Conservation (phyloP, 164 flowering plant species). For the Stephania yunnanensis region DNA sequence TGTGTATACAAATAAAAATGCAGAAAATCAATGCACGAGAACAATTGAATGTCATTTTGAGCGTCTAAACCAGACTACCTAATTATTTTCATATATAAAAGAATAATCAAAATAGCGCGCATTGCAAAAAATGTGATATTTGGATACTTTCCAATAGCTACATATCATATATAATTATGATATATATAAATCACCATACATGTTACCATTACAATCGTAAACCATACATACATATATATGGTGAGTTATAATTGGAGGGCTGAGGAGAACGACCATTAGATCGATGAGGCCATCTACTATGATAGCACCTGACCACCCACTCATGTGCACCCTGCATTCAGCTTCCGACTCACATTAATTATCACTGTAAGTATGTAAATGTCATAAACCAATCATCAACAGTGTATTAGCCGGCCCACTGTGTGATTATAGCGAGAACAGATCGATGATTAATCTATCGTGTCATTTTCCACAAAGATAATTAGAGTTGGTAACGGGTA, state of each 20-base stretch:
- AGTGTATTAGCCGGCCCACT: too few species aligned
- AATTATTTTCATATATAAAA: too few species aligned
- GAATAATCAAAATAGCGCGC: too few species aligned
- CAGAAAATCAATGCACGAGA: too few species aligned
- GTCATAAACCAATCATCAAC: neutral
- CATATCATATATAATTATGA: too few species aligned
- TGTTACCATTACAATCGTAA: neutral
- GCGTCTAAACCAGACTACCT: too few species aligned
- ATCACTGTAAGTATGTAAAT: neutral
- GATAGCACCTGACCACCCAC: slow-evolving; percentile 3
- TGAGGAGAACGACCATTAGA: neutral
- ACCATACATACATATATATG: neutral
- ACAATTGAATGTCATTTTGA: too few species aligned
- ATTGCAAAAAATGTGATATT: too few species aligned
- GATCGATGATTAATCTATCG: neutral
- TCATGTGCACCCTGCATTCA: neutral
- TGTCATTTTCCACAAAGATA: neutral
- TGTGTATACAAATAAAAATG: too few species aligned
- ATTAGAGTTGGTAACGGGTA: slow-evolving; percentile 1
- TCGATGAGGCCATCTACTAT: neutral
- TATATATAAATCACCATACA: too few species aligned
- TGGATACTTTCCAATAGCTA: too few species aligned
- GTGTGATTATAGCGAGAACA: neutral
- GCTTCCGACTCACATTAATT: neutral
- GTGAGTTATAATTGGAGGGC: neutral